These are phyloP conservation scores for Amphichorda felina DNA, from an alignment of 2,329 filamentous ascomycete genomes.

Conservation along the genomic window DNA sequence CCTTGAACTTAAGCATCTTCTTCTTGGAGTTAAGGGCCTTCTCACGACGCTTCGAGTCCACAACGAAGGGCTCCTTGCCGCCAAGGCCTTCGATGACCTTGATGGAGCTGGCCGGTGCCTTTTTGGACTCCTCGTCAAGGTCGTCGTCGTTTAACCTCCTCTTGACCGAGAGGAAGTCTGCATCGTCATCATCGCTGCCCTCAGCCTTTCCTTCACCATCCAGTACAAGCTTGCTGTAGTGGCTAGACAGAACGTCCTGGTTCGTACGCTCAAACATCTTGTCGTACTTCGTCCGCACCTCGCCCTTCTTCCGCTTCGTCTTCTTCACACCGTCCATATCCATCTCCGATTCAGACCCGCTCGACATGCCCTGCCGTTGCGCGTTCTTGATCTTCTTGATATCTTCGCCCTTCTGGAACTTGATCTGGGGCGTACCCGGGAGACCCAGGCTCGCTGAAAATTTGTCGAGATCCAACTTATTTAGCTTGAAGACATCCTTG, in stretches of 20 bases:
- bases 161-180: conserved; percentile 82
- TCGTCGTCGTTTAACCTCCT: conserved; percentile 67
- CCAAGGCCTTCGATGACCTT: conserved; percentile 58
- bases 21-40: conserved; percentile 95
- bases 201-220: conserved; percentile 37
- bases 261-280: conserved; percentile 97
- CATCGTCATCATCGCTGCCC: conserved; percentile 49
- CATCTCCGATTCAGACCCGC: conserved; percentile 43
- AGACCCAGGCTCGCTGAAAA: conserved; percentile 79
- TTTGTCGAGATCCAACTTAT: conserved; percentile 72
- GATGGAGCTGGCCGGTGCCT: conserved; percentile 14
- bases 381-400: conserved; percentile 82
- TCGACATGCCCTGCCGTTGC: conserved; percentile 54
- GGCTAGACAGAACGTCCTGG: conserved; percentile 87
- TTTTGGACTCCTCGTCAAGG: conserved; percentile 33
- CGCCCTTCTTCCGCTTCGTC: conserved; percentile 50
- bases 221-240: conserved; percentile 78
- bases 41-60: conserved; percentile 91
- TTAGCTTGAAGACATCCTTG: conserved; percentile 81
- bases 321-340: conserved; percentile 34
- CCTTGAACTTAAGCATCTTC: conserved; percentile 82
- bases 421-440: conserved; percentile 84
- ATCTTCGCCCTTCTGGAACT: conserved; percentile 83
- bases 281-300: conserved; percentile 88
- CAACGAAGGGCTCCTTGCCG: conserved; percentile 61